These are phyloP conservation scores for Prunus yedoensis DNA, from an alignment of 331 rosid genomes.

Conservation along the genomic window DNA sequence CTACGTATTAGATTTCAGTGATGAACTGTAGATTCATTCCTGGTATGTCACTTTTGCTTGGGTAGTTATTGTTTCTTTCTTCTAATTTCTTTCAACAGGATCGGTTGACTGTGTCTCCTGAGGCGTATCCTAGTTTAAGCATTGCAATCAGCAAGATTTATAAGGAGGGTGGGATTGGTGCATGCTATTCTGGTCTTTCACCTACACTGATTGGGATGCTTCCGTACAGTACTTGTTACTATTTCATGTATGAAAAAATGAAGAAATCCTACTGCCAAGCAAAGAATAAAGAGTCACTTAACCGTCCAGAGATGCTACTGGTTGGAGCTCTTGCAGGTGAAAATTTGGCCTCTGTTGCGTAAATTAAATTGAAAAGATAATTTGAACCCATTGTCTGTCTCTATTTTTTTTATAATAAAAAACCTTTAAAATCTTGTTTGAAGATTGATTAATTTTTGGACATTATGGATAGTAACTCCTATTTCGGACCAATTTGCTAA, in stretches of 20 bases:
- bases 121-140: slow-evolving; percentile 68
- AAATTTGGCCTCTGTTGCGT: slow-evolving; percentile 11
- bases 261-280: slow-evolving; percentile 69
- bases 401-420: not conserved
- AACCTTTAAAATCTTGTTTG: not conserved
- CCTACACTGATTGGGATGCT: slow-evolving; percentile 97
- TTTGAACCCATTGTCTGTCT: not conserved
- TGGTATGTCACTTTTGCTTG: slow-evolving; percentile 14
- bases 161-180: slow-evolving; percentile 82
- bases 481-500: not conserved
- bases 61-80: slow-evolving; percentile 10
- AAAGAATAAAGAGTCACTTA: slow-evolving; percentile 66
- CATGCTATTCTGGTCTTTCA: slow-evolving; percentile 84
- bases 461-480: not conserved
- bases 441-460: not conserved
- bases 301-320: slow-evolving; percentile 84
- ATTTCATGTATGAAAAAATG: slow-evolving; percentile 90
- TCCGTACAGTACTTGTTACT: slow-evolving; percentile 93
- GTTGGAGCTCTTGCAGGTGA: slow-evolving; percentile 91
- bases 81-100: slow-evolving; percentile 54
- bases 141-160: slow-evolving; percentile 73
- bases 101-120: slow-evolving; percentile 85
- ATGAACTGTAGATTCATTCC: not conserved
- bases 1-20: not conserved
- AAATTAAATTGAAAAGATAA: not conserved